A percentile compares a stretch with the other conserved stretches of the same genome.
phyloP scores from a whole-genome alignment of 2,329 filamentous ascomycete genomes.

The Chrysoporthe deuterocubensis region DNA sequence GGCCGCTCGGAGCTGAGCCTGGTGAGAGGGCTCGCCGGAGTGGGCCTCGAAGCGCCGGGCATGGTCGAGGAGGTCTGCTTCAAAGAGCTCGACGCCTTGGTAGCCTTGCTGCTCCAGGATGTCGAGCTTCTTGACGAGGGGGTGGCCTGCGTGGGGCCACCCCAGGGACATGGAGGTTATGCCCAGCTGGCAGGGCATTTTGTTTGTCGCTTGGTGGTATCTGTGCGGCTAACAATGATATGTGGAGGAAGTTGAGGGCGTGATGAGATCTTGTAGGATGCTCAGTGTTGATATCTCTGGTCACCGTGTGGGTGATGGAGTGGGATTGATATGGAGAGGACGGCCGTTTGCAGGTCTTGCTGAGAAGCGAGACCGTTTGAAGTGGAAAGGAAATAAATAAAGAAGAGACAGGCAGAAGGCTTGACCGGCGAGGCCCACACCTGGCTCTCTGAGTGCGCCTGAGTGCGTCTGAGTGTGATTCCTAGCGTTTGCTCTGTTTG shows the following conservation, averaged over 20 bases:
- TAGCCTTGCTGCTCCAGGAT: constrained; percentile 69
- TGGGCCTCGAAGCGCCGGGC: constrained; percentile 29
- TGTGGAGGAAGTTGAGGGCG: neutral
- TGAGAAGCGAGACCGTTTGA: neutral
- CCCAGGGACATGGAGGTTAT: constrained; percentile 81
- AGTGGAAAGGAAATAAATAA: neutral
- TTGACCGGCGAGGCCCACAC: neutral
- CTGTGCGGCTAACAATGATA: constrained; percentile 11
- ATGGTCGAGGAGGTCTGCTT: constrained; percentile 70
- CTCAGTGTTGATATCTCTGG: neutral
- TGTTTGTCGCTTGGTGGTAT: constrained; percentile 23
- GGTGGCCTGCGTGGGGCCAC: constrained; percentile 69
- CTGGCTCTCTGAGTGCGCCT: neutral
- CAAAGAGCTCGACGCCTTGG: constrained; percentile 75
- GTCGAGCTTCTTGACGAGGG: constrained; percentile 68
- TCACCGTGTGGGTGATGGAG: too few species aligned
- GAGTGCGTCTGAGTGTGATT: neutral
- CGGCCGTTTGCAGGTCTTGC: neutral
- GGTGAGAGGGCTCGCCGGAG: constrained; percentile 29
- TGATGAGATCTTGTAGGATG: neutral
- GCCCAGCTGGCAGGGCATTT: constrained; percentile 62
- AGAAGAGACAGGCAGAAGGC: neutral
- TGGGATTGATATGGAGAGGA: too few species aligned
- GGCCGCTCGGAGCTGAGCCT: constrained; percentile 56
- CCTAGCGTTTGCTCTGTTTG: neutral